Evolutionary conservation across 2,329 filamentous ascomycete genomes (phyloP).

Genomic region (Aureobasidium sp.): DNA sequence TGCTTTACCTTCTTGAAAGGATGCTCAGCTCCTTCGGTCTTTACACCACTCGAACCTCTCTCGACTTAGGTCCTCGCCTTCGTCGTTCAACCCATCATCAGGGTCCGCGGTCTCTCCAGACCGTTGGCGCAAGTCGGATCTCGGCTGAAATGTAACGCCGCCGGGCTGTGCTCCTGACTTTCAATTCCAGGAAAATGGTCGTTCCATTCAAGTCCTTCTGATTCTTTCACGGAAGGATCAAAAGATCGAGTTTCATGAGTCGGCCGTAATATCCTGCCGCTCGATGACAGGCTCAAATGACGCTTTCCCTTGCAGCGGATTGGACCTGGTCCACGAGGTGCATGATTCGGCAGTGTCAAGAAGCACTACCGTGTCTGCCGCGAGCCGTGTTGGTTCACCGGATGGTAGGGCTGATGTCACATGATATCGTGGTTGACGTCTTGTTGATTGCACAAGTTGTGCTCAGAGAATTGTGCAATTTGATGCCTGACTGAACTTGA

Average conservation of each 20-base stretch:
- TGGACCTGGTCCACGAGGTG: no score
- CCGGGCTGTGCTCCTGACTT: background rate
- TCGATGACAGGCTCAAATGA: background rate
- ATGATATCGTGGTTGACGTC: background rate
- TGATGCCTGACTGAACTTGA: no score
- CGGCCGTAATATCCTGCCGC: background rate
- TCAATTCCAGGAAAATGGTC: background rate
- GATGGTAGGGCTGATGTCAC: background rate
- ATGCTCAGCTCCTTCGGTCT: background rate
- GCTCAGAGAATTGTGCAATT: background rate
- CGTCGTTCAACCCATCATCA: background rate
- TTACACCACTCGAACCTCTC: background rate
- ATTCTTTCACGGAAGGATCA: background rate
- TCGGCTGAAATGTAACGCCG: background rate
- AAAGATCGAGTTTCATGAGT: background rate
- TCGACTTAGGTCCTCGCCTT: background rate
- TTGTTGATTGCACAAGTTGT: background rate
- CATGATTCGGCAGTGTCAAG: background rate
- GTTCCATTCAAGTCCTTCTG: background rate
- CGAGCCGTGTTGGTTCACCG: conserved; percentile 2
- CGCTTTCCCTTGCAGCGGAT: background rate
- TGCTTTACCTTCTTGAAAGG: background rate
- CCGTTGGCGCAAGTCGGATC: background rate
- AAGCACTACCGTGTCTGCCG: background rate
- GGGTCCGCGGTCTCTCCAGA: conserved; percentile 4